These are phyloP conservation scores for Gracilariopsis chorda DNA, from an alignment of 23 red algal species.

Conservation along the genomic window DNA sequence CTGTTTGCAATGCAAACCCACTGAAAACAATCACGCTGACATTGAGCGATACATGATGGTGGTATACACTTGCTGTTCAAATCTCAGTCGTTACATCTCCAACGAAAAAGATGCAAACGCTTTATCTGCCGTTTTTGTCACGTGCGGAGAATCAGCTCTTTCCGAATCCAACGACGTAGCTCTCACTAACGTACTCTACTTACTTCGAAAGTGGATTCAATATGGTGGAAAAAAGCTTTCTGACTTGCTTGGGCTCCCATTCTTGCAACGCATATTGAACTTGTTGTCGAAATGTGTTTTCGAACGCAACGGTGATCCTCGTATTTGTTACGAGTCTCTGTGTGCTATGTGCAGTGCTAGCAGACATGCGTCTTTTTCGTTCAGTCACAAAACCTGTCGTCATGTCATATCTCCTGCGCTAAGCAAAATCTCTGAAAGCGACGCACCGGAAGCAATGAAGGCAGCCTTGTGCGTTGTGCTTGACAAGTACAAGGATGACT, in stretches of 20 bases:
- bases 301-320: neutral
- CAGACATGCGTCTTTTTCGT: neutral
- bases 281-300: neutral
- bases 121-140: slow-evolving; percentile 7
- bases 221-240: neutral
- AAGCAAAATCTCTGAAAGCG: neutral
- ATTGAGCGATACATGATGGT: neutral
- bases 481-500: neutral
- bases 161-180: neutral
- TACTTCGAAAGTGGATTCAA: slow-evolving; percentile 38
- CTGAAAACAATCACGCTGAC: neutral
- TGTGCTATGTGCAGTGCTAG: slow-evolving; percentile 4
- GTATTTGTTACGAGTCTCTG: slow-evolving; percentile 18
- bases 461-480: slow-evolving; percentile 13
- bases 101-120: neutral
- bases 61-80: slow-evolving; percentile 22
- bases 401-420: neutral
- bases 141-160: neutral
- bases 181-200: neutral
- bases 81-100: slow-evolving; percentile 11
- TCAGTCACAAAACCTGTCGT: neutral
- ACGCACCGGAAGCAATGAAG: neutral
- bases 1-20: neutral
- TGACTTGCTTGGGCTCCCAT: neutral
- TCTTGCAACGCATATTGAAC: slow-evolving; percentile 30